phyloP scores from a whole-genome alignment of 2,329 filamentous ascomycete genomes.

The Verticillium klebahnii region DNA sequence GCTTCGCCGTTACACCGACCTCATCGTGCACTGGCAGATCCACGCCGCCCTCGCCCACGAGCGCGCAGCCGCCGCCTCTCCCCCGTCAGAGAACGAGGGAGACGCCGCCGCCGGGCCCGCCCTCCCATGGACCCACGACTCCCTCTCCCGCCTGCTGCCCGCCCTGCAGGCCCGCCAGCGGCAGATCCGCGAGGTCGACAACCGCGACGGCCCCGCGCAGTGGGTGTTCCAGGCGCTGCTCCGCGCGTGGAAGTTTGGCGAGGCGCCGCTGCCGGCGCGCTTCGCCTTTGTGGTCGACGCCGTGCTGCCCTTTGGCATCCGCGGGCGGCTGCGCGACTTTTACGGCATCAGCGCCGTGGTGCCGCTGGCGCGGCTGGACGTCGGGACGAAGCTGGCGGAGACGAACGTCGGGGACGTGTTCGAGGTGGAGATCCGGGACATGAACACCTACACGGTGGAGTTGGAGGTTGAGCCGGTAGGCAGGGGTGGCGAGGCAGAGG shows the following conservation, averaged over 20 bases:
- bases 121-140: conserved; percentile 39
- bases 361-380: conserved; percentile 31
- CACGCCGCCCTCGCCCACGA: conserved; percentile 50
- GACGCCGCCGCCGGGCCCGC: conserved; percentile 23
- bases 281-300: conserved; percentile 44
- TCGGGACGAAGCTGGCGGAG: conserved; percentile 32
- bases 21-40: conserved; percentile 64
- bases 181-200: conserved; percentile 39
- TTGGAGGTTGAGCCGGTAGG: conserved; percentile 5
- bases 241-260: conserved; percentile 53
- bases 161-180: conserved; percentile 49
- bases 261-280: conserved; percentile 39
- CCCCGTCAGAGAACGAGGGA: conserved; percentile 17
- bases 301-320: conserved; percentile 26
- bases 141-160: conserved; percentile 41
- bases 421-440: conserved; percentile 48
- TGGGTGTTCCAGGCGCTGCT: conserved; percentile 58
- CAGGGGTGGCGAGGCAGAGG: neutral
- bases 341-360: conserved; percentile 42
- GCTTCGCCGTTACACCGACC: conserved; percentile 59
- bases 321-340: conserved; percentile 41
- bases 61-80: conserved; percentile 22
- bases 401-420: conserved; percentile 47
- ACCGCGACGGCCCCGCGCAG: conserved; percentile 37
- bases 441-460: conserved; percentile 36